Evolutionary conservation across 1,284 basidiomycete species (phyloP).

Genomic region (Moniliophthora roreri): DNA sequence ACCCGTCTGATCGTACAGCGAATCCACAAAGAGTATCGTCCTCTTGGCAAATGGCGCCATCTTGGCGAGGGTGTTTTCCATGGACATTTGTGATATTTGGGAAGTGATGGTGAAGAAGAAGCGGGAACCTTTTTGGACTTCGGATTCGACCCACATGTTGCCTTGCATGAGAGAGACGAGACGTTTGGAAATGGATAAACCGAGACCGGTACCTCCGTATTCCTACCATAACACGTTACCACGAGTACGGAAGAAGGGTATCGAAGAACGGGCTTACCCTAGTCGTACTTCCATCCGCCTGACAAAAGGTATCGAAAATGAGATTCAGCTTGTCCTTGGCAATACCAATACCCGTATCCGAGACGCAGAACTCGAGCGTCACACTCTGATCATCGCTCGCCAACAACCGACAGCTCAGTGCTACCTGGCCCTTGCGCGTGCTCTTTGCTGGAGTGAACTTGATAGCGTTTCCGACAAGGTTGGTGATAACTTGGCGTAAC

Average conservation of each 20-base stretch:
- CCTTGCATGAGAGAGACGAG: conserved; percentile 98
- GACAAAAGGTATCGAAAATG: conserved; percentile 99
- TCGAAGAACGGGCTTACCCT: conserved; percentile 48
- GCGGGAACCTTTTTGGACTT: conserved; percentile 88
- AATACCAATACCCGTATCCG: conserved; percentile 98
- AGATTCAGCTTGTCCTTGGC: conserved; percentile 98
- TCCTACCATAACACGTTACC: conserved; percentile 49
- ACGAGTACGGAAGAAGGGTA: not conserved
- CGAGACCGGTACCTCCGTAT: conserved; percentile 97
- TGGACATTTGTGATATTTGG: conserved; percentile 74
- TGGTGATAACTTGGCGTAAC: conserved; percentile 91
- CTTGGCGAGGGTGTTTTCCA: conserved; percentile 73
- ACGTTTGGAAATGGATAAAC: conserved; percentile 93
- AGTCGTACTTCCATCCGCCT: conserved; percentile 95
- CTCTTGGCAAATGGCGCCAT: conserved; percentile 78
- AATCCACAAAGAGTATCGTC: conserved; percentile 90
- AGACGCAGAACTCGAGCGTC: conserved; percentile 95
- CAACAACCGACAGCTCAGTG: conserved; percentile 82
- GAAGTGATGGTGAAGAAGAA: conserved; percentile 97
- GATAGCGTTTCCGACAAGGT: conserved; percentile 93
- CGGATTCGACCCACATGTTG: conserved; percentile 97
- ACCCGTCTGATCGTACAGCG: conserved; percentile 73
- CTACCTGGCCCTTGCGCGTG: conserved; percentile 85
- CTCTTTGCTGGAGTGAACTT: conserved; percentile 90
- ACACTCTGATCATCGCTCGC: conserved; percentile 77